These are phyloP conservation scores for Amorphotheca resinae DNA, from an alignment of 495 filamentous ascomycete genomes.

Conservation along the genomic window DNA sequence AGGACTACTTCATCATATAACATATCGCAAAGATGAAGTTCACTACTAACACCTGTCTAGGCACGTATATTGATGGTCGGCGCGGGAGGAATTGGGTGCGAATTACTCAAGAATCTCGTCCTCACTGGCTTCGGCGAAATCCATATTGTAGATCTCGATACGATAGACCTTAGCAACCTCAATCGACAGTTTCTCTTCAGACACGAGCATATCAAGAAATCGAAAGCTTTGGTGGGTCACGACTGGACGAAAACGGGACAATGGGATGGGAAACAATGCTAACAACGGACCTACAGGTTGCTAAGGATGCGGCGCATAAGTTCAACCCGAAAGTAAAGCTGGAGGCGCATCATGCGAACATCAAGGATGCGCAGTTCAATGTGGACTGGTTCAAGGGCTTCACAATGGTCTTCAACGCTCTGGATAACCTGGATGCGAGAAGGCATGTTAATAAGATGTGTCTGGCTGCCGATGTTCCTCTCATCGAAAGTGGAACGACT, in stretches of 20 bases:
- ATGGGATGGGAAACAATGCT: constrained; percentile 13
- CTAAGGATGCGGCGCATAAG: constrained; percentile 78
- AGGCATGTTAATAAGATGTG: constrained; percentile 98
- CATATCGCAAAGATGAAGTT: constrained; percentile 1
- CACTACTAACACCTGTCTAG: constrained; percentile 33
- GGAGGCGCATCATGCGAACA: constrained; percentile 85
- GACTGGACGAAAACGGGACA: not conserved
- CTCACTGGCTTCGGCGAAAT: constrained; percentile 89
- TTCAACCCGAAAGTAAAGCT: constrained; percentile 89
- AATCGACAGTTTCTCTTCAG: constrained; percentile 98
- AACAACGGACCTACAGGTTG: constrained; percentile 48
- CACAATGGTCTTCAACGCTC: constrained; percentile 83
- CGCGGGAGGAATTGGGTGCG: constrained; percentile 94
- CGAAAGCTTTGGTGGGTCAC: constrained; percentile 74
- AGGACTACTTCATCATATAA: too few relatives aligned
- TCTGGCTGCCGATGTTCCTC: constrained; percentile 73
- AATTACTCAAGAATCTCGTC: constrained; percentile 93
- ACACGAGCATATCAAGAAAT: constrained; percentile 94
- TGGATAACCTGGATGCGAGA: constrained; percentile 91
- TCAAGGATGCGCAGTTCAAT: constrained; percentile 86
- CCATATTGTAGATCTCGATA: constrained; percentile 94
- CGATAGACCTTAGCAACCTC: constrained; percentile 93
- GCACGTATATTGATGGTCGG: constrained; percentile 87
- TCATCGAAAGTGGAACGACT: constrained; percentile 95
- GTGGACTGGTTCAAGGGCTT: constrained; percentile 82